These are phyloP conservation scores for Discostella stelligera DNA, from an alignment of 352 stramenopile species.

Conservation along the genomic window DNA sequence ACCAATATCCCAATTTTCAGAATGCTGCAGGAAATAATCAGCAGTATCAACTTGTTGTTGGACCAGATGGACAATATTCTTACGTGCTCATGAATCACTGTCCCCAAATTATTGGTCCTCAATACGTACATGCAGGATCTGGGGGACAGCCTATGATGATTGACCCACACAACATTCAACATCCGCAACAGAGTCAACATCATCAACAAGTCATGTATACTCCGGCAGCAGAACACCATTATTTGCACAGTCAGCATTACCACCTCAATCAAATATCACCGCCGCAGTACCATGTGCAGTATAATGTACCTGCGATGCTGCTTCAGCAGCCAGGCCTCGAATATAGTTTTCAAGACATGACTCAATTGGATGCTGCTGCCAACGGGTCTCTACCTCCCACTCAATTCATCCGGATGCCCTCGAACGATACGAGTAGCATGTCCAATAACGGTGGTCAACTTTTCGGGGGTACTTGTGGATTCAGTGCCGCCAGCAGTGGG, in stretches of 20 bases:
- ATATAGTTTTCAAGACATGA: constrained; percentile 23
- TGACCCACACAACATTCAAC: constrained; percentile 38
- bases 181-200: constrained; percentile 10
- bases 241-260: constrained; percentile 30
- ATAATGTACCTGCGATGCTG: constrained; percentile 25
- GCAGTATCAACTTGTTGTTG: constrained; percentile 66
- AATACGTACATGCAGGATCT: constrained; percentile 22
- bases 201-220: constrained; percentile 46
- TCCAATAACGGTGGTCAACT: constrained; percentile 19
- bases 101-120: constrained; percentile 16
- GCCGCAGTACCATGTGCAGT: constrained; percentile 49
- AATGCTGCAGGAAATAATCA: constrained; percentile 28
- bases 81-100: constrained; percentile 65
- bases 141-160: constrained; percentile 37
- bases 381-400: constrained; percentile 19
- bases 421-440: constrained; percentile 37
- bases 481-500: constrained; percentile 24
- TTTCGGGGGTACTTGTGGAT: neutral
- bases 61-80: constrained; percentile 70
- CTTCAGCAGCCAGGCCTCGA: constrained; percentile 13
- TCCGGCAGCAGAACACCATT: constrained; percentile 31
- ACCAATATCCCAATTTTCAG: constrained; percentile 26
- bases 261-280: constrained; percentile 11
- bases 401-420: constrained; percentile 39
- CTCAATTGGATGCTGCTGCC: constrained; percentile 11